phyloP scores from a whole-genome alignment of 2,329 filamentous ascomycete genomes.

The Aureobasidium mangrovei region DNA sequence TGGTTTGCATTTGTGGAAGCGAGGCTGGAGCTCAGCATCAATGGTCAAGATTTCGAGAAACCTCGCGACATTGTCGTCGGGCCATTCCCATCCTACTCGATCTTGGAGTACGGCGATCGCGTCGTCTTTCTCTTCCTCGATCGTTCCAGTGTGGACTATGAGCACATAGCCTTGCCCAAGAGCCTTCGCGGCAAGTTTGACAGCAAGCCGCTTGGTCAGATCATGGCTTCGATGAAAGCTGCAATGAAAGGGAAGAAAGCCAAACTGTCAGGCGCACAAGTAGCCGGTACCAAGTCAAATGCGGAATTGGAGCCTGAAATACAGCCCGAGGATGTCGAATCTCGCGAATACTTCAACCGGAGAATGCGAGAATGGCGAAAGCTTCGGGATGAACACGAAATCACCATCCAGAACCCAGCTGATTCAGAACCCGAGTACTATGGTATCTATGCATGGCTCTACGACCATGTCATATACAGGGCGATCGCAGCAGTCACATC shows the following conservation, averaged over 20 bases:
- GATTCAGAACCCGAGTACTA: no score
- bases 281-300: not conserved
- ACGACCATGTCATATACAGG: not conserved
- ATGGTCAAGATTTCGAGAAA: not conserved
- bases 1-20: not conserved
- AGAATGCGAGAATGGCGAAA: not conserved
- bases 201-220: no score
- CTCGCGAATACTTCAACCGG: not conserved
- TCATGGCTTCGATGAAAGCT: no score
- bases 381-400: no score
- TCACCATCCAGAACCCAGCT: no score
- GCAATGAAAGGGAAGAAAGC: not conserved
- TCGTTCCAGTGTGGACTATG: not conserved
- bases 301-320: not conserved
- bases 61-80: not conserved
- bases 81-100: not conserved
- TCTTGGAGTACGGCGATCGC: not conserved
- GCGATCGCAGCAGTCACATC: slow-evolving; percentile 2
- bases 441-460: not conserved
- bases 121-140: not conserved
- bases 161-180: not conserved
- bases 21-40: not conserved
- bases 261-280: no score
- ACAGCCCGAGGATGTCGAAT: not conserved
- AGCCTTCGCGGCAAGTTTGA: no score